phyloP scores from a whole-genome alignment of 495 filamentous ascomycete genomes.

The Penicillium desertorum region DNA sequence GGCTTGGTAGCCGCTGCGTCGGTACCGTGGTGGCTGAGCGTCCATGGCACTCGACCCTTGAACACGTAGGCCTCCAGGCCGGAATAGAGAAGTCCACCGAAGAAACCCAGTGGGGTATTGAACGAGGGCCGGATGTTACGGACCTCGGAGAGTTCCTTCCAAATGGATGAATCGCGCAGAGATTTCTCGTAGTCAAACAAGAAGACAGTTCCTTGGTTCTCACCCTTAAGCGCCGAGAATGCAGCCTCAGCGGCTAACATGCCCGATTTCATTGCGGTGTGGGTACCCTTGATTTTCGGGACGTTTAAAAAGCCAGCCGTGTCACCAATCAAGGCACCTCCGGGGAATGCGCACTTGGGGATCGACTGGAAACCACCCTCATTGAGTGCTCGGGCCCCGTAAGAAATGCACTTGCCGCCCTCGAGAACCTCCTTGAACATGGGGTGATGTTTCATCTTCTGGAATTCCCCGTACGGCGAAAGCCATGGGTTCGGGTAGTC shows the following conservation, averaged over 20 bases:
- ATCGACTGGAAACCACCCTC: constrained; percentile 98
- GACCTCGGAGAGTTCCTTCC: constrained; percentile 91
- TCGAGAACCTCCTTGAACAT: constrained; percentile 78
- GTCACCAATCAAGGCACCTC: constrained; percentile 93
- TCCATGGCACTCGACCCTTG: constrained; percentile 88
- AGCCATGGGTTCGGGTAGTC: constrained; percentile 98
- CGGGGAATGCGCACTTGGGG: constrained; percentile 93
- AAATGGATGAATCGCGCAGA: constrained; percentile 83
- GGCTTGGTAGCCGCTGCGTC: constrained; percentile 68
- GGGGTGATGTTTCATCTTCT: constrained; percentile 98
- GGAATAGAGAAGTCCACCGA: constrained; percentile 89
- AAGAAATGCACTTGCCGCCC: constrained; percentile 96
- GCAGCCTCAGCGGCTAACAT: constrained; percentile 95
- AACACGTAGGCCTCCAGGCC: constrained; percentile 88
- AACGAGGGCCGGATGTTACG: constrained; percentile 98
- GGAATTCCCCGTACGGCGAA: constrained; percentile 93
- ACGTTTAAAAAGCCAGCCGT: constrained; percentile 97
- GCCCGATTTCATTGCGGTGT: constrained; percentile 95
- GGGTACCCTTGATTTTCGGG: constrained; percentile 97
- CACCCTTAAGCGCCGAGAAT: constrained; percentile 66
- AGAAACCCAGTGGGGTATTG: constrained; percentile 77
- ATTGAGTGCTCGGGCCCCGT: constrained; percentile 88
- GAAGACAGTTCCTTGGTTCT: constrained; percentile 71
- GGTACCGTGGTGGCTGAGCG: constrained; percentile 74
- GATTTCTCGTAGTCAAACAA: constrained; percentile 92